Evolutionary conservation across 2,329 filamentous ascomycete species (phyloP).

Genomic region (Clarireedia paspali): DNA sequence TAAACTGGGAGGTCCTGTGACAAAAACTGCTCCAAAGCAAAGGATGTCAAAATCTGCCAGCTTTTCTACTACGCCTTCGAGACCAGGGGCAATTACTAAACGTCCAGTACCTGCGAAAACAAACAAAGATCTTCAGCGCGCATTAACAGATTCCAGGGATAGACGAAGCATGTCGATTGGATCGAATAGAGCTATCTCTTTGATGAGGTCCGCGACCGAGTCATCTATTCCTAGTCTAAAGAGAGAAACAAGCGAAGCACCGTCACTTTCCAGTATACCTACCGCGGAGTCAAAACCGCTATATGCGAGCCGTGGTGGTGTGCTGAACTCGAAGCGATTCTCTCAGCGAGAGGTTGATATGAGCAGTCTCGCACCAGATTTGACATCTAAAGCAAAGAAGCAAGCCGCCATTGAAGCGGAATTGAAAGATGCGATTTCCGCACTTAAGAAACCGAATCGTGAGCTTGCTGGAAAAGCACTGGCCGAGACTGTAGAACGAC

Average conservation of each 20-base stretch:
- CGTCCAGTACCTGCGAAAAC: constrained; percentile 36
- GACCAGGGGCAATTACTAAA: constrained; percentile 45
- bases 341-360: constrained; percentile 47
- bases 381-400: constrained; percentile 53
- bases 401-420: constrained; percentile 63
- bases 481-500: constrained; percentile 59
- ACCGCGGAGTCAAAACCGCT: constrained; percentile 33
- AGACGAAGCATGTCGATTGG: constrained; percentile 48
- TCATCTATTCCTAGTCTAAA: constrained; percentile 55
- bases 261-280: constrained; percentile 41
- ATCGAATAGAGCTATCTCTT: constrained; percentile 49
- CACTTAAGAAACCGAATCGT: constrained; percentile 69
- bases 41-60: constrained; percentile 34
- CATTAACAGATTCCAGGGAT: constrained; percentile 51
- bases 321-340: constrained; percentile 36
- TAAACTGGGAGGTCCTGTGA: constrained; percentile 66
- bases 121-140: constrained; percentile 50
- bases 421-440: constrained; percentile 64
- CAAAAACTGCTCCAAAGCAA: constrained; percentile 47
- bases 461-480: constrained; percentile 59
- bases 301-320: constrained; percentile 31
- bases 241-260: constrained; percentile 57
- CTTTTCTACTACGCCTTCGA: constrained; percentile 33
- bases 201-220: constrained; percentile 62
- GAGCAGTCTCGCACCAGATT: constrained; percentile 42